These are phyloP conservation scores for Monosporascus sp. DNA, from an alignment of 2,329 filamentous ascomycete genomes.

Conservation along the genomic window DNA sequence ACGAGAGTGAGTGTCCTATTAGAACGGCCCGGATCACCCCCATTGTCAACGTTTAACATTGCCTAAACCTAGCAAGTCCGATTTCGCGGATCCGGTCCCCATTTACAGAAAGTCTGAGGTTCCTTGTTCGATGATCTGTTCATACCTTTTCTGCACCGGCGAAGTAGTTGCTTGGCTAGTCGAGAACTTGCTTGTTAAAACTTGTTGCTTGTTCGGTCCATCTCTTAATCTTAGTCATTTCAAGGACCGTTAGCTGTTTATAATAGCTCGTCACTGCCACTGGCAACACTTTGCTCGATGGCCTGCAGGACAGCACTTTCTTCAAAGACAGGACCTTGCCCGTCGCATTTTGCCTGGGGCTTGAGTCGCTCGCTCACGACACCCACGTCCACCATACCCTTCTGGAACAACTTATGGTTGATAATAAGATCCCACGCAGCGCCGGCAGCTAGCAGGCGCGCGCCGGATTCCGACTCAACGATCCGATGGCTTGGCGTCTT, in stretches of 20 bases:
- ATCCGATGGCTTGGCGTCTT: constrained; percentile 65
- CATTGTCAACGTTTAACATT: no score
- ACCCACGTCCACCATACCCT: constrained; percentile 73
- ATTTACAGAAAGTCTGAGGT: no score
- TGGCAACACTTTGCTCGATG: constrained; percentile 72
- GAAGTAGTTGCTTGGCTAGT: no score
- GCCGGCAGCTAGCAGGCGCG: constrained; percentile 65
- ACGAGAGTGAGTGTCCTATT: no score
- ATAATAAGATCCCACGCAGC: constrained; percentile 91
- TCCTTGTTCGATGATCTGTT: no score
- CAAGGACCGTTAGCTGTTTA: constrained; percentile 28
- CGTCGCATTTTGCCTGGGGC: constrained; percentile 72
- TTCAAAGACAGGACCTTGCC: constrained; percentile 81
- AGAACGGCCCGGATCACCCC: no score
- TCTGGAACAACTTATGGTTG: constrained; percentile 68
- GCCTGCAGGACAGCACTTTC: constrained; percentile 67
- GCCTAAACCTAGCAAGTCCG: no score
- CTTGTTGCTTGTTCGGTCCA: background rate
- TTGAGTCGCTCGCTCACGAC: constrained; percentile 77
- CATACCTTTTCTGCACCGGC: no score
- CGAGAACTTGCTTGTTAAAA: no score
- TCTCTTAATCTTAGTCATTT: background rate
- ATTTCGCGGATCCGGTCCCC: no score
- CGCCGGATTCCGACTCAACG: constrained; percentile 58
- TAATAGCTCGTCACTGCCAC: constrained; percentile 72